phyloP scores from a whole-genome alignment of 768 basidiomycete species.

The Lentinula edodes region DNA sequence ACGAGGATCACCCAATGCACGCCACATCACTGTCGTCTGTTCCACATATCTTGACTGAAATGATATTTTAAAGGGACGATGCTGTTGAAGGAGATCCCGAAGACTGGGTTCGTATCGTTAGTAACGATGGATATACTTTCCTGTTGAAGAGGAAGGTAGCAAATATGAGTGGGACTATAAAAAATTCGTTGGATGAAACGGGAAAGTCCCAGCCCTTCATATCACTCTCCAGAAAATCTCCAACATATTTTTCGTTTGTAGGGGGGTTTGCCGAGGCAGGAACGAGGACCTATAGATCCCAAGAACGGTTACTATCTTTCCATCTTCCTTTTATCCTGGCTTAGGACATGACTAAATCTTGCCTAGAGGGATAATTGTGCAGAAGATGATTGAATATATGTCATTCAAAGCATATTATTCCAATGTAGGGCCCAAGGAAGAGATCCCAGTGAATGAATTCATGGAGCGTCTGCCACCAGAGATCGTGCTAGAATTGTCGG shows the following conservation, averaged over 20 bases:
- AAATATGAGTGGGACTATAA: slow-evolving; percentile 73
- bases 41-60: neutral
- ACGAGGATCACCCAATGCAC: neutral
- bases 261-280: slow-evolving; percentile 74
- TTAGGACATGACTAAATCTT: neutral
- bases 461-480: slow-evolving; percentile 81
- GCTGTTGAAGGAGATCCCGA: slow-evolving; percentile 20
- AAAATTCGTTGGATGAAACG: slow-evolving; percentile 70
- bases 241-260: slow-evolving; percentile 18
- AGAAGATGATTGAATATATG: slow-evolving; percentile 89
- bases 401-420: slow-evolving; percentile 78
- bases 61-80: neutral
- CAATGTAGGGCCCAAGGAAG: slow-evolving; percentile 64
- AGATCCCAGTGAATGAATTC: slow-evolving; percentile 72
- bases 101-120: slow-evolving; percentile 74
- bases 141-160: slow-evolving; percentile 74
- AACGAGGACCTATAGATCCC: slow-evolving; percentile 54
- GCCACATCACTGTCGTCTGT: neutral
- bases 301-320: slow-evolving; percentile 48
- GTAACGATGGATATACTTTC: slow-evolving; percentile 77
- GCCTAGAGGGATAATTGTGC: slow-evolving; percentile 62
- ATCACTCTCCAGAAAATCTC: neutral
- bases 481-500: slow-evolving; percentile 85
- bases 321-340: neutral
- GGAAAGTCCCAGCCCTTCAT: slow-evolving; percentile 33